Evolutionary conservation across 305 asterid species (phyloP).

Genomic region (Fraxinus sp.): DNA sequence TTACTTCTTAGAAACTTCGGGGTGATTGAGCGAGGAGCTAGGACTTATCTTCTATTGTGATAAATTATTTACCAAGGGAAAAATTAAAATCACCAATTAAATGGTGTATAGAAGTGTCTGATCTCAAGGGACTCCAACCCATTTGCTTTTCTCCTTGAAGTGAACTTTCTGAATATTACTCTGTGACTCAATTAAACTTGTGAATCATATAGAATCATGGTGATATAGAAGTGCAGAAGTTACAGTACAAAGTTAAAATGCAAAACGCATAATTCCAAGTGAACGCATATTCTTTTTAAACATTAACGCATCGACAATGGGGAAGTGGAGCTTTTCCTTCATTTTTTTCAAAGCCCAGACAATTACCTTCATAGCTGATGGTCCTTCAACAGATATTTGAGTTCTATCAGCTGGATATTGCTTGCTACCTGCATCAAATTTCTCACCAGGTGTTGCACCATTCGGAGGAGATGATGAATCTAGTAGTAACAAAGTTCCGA

Average conservation of each 20-base stretch:
- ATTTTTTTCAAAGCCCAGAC: not conserved
- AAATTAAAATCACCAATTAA: not conserved
- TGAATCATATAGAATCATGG: conserved; percentile 10
- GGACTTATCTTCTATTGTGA: not conserved
- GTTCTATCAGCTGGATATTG: conserved; percentile 37
- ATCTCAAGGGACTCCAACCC: not conserved
- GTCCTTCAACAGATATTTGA: conserved; percentile 36
- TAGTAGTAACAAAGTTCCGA: conserved; percentile 33
- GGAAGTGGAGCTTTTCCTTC: not conserved
- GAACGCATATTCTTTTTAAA: not conserved
- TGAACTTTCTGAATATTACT: not conserved
- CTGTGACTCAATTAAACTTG: not conserved
- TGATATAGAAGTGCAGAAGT: conserved; percentile 8
- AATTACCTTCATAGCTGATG: conserved; percentile 62
- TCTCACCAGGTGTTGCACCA: conserved; percentile 37
- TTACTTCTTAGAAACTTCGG: not conserved
- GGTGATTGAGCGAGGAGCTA: not conserved
- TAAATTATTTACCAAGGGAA: not conserved
- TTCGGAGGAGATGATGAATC: conserved; percentile 42
- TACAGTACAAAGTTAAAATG: not conserved
- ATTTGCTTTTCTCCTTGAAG: not conserved
- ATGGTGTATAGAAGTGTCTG: not conserved
- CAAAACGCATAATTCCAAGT: not conserved
- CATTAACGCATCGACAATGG: not conserved
- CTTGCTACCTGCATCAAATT: conserved; percentile 27